Evolutionary conservation across 371 early-diverging fungal genomes (phyloP).

Genomic region (Basidiobolus meristosporus): DNA sequence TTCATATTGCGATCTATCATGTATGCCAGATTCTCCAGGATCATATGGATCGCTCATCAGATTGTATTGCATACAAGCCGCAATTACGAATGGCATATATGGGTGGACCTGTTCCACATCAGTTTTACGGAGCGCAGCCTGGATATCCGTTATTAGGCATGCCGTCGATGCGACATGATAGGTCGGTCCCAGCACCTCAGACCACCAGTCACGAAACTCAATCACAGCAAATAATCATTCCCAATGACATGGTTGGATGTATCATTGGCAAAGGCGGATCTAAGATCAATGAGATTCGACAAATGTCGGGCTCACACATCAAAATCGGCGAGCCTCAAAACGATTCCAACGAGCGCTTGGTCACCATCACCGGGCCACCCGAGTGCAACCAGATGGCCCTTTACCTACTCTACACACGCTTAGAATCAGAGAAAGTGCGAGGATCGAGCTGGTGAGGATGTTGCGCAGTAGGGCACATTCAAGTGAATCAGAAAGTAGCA

Average conservation of each 20-base stretch:
- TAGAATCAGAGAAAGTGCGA: constrained; percentile 48
- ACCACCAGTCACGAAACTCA: constrained; percentile 15
- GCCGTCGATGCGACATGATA: constrained; percentile 10
- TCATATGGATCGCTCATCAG: constrained; percentile 20
- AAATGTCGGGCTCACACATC: constrained; percentile 55
- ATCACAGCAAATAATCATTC: constrained; percentile 63
- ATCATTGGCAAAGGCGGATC: constrained; percentile 78
- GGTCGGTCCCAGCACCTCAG: constrained; percentile 7
- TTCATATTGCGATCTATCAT: constrained; percentile 58
- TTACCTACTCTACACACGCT: constrained; percentile 49
- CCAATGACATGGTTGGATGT: constrained; percentile 71
- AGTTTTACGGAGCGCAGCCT: constrained; percentile 3
- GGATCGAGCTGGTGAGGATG: too few species aligned
- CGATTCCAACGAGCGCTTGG: constrained; percentile 39
- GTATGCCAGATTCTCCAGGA: constrained; percentile 44
- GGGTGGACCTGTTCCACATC: constrained; percentile 8
- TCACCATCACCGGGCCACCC: constrained; percentile 63
- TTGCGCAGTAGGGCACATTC: too few species aligned
- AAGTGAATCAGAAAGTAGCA: too few species aligned
- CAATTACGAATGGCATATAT: constrained; percentile 16
- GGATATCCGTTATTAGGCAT: constrained; percentile 7
- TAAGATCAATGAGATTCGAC: constrained; percentile 69
- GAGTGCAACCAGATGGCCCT: constrained; percentile 68
- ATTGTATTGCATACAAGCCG: constrained; percentile 33
- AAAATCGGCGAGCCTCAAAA: constrained; percentile 44